phyloP scores from a whole-genome alignment of 352 stramenopile genomes.

The Phytopythium helicoides region DNA sequence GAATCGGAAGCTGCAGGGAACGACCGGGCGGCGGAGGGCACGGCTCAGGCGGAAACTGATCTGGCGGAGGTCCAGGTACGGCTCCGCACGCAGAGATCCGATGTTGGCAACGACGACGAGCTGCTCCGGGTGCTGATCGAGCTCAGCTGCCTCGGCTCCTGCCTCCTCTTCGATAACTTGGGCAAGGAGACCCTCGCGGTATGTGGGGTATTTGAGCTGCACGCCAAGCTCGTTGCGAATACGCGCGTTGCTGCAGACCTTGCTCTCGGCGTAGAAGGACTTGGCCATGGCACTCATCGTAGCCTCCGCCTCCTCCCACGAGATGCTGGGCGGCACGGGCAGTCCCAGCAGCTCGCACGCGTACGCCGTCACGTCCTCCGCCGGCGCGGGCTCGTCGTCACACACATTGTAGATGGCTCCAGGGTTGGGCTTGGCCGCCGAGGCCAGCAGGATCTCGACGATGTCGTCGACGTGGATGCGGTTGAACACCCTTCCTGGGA shows the following conservation, averaged over 20 bases:
- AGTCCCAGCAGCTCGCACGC: slow-evolving; percentile 70
- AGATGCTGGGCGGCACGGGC: slow-evolving; percentile 39
- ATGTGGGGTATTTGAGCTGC: slow-evolving; percentile 68
- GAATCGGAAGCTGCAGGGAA: slow-evolving; percentile 78
- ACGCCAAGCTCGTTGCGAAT: slow-evolving; percentile 80
- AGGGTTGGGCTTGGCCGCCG: slow-evolving; percentile 52
- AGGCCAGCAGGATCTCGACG: slow-evolving; percentile 70
- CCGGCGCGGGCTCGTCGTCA: slow-evolving; percentile 85
- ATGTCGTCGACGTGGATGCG: slow-evolving; percentile 92
- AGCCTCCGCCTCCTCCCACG: slow-evolving; percentile 69
- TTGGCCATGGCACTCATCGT: slow-evolving; percentile 87
- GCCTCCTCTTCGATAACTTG: slow-evolving; percentile 67
- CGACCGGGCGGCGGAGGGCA: slow-evolving; percentile 41
- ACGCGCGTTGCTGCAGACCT: slow-evolving; percentile 67
- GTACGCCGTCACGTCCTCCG: slow-evolving; percentile 75
- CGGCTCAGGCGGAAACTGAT: slow-evolving; percentile 67
- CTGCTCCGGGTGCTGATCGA: slow-evolving; percentile 8
- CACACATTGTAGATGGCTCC: slow-evolving; percentile 88
- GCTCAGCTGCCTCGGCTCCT: not conserved
- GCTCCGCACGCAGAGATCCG: slow-evolving; percentile 63
- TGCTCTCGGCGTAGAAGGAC: slow-evolving; percentile 86
- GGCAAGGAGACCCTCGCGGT: slow-evolving; percentile 75
- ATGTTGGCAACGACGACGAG: slow-evolving; percentile 73
- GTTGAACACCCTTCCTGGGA: slow-evolving; percentile 82
- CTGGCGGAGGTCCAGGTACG: slow-evolving; percentile 73